phyloP scores from a whole-genome alignment of 1,284 basidiomycete species.

The Heterobasidion parviporum region DNA sequence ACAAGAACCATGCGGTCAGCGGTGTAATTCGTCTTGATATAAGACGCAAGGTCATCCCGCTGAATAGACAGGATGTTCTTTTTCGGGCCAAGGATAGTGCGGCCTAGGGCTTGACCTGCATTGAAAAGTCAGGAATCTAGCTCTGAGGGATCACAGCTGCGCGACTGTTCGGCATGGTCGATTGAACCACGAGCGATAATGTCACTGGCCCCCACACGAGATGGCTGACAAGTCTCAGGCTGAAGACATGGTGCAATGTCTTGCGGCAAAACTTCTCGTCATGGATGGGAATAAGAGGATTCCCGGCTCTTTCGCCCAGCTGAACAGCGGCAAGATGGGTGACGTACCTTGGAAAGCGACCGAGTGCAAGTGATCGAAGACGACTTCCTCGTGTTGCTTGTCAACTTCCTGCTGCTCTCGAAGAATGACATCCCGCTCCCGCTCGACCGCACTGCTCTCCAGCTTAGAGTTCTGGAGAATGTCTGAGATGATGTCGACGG shows the following conservation, averaged over 20 bases:
- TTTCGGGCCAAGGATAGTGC: slow-evolving; percentile 97
- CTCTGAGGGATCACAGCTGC: background rate
- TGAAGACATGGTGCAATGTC: no score
- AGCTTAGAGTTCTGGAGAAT: slow-evolving; percentile 98
- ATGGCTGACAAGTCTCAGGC: no score
- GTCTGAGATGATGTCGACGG: slow-evolving; percentile 97
- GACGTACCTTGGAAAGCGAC: slow-evolving; percentile 88
- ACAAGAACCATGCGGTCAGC: slow-evolving; percentile 99
- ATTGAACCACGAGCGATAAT: no score
- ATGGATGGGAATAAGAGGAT: no score
- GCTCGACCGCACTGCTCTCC: slow-evolving; percentile 83
- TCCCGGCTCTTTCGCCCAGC: no score
- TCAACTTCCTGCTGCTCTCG: slow-evolving; percentile 99
- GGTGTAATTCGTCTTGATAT: slow-evolving; percentile 98
- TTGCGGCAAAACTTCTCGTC: no score
- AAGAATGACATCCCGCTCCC: slow-evolving; percentile 95
- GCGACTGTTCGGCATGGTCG: no score
- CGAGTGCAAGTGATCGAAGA: slow-evolving; percentile 96
- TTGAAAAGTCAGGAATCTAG: background rate
- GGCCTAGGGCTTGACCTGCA: slow-evolving; percentile 85
- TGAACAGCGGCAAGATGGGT: background rate
- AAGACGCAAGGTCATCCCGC: slow-evolving; percentile 81
- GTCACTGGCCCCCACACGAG: no score
- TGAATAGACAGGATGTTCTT: slow-evolving; percentile 95
- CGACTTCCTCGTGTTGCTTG: slow-evolving; percentile 97